Conservation (phyloP, 495 filamentous ascomycete species). For the Polyplosphaeria fusca region DNA sequence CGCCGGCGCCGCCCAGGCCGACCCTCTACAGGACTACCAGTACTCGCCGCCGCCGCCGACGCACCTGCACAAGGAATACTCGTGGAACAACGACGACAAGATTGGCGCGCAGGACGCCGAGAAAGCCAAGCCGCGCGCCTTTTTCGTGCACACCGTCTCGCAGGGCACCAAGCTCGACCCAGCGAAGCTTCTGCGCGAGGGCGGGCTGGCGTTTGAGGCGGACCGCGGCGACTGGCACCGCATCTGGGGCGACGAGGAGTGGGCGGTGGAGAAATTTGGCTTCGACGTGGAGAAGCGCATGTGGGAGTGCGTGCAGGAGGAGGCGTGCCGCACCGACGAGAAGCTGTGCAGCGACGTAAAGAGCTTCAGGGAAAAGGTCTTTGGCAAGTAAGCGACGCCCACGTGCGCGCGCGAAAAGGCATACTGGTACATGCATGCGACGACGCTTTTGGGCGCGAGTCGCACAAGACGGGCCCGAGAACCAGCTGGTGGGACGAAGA, state of each 20-base stretch:
- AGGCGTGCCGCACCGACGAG: constrained; percentile 41
- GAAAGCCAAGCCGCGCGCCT: constrained; percentile 48
- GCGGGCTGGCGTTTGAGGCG: constrained; percentile 32
- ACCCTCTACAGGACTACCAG: constrained; percentile 1
- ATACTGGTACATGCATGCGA: too few species aligned
- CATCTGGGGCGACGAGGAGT: not conserved
- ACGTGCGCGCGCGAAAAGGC: too few species aligned
- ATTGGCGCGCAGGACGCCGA: constrained; percentile 42
- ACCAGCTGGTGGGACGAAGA: too few species aligned
- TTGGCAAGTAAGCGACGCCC: not conserved
- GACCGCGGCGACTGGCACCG: constrained; percentile 1
- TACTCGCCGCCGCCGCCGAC: not conserved
- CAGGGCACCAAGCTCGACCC: not conserved
- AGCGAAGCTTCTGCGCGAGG: constrained; percentile 16
- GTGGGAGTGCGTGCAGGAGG: constrained; percentile 51
- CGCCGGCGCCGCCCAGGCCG: not conserved
- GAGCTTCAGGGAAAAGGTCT: not conserved
- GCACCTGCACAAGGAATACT: constrained; percentile 19
- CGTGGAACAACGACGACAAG: constrained; percentile 44
- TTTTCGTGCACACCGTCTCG: constrained; percentile 12
- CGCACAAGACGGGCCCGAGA: too few species aligned
- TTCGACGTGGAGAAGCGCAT: constrained; percentile 46
- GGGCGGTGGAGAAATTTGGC: not conserved
- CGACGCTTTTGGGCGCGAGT: too few species aligned
- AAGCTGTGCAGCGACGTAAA: not conserved